A percentile compares a stretch with the other conserved stretches of the same genome.
phyloP scores from a whole-genome alignment of 371 early-diverging fungal species.

The Rozella allomycis region DNA sequence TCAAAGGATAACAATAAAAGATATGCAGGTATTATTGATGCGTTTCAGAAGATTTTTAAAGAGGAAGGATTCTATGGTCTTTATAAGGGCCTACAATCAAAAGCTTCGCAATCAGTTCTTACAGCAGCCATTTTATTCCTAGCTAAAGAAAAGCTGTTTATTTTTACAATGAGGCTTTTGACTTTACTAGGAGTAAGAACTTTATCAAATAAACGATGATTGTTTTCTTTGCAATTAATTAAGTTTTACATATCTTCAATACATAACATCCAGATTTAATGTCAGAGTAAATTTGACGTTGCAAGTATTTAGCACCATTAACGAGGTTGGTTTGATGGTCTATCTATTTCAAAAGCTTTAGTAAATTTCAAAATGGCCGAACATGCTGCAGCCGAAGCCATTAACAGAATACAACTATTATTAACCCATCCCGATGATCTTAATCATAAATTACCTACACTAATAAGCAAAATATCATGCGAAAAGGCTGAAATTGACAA shows the following conservation, averaged over 20 bases:
- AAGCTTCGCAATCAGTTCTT: constrained; percentile 70
- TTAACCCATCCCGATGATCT: constrained; percentile 71
- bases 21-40: constrained; percentile 61
- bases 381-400: too few species aligned
- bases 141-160: constrained; percentile 49
- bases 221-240: too few species aligned
- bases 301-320: too few species aligned
- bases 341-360: too few species aligned
- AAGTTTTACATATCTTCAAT: too few species aligned
- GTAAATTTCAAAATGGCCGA: too few species aligned
- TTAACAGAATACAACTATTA: neutral
- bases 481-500: constrained; percentile 85
- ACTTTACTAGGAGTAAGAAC: too few species aligned
- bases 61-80: constrained; percentile 53
- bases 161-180: too few species aligned
- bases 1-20: constrained; percentile 39
- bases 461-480: constrained; percentile 53
- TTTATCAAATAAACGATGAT: too few species aligned
- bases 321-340: too few species aligned
- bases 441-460: constrained; percentile 46
- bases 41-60: constrained; percentile 66
- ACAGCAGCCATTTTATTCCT: constrained; percentile 80
- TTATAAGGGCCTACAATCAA: constrained; percentile 64
- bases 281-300: too few species aligned
- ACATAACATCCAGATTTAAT: too few species aligned